Percentiles rank a stretch among this genome's conserved stretches.
Evolutionary conservation across 2,329 filamentous ascomycete genomes (phyloP).

Genomic region (Lasiodiplodia sp.): DNA sequence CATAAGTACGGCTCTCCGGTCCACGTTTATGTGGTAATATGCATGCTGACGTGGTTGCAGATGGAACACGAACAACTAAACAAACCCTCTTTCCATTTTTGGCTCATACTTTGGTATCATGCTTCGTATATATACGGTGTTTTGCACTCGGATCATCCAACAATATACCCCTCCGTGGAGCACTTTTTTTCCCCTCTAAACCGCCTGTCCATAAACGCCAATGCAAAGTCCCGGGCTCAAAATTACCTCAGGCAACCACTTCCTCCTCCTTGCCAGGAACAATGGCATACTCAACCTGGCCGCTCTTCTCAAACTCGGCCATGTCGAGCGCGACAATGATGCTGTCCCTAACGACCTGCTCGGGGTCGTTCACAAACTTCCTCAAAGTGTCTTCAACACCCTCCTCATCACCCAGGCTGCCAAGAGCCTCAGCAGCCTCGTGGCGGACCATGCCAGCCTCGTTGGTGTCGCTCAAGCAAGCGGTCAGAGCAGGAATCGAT

Average conservation of each 20-base stretch:
- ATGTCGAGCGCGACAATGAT: conserved; percentile 96
- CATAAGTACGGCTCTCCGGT: conserved; percentile 70
- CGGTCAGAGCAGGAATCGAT: conserved; percentile 89
- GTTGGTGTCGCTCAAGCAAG: conserved; percentile 76
- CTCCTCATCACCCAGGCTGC: conserved; percentile 90
- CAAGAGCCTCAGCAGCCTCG: conserved; percentile 94
- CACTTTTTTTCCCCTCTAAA: conserved; percentile 26
- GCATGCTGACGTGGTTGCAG: conserved; percentile 37
- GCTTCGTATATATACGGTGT: conserved; percentile 25
- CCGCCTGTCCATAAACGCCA: conserved; percentile 27
- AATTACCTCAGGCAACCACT: conserved; percentile 34
- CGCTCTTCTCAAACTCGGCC: conserved; percentile 93
- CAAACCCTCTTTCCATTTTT: conserved; percentile 29
- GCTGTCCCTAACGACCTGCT: conserved; percentile 93
- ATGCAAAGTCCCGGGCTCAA: neutral
- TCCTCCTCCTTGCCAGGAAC: conserved; percentile 64
- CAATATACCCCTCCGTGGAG: conserved; percentile 19
- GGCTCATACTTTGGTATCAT: conserved; percentile 26
- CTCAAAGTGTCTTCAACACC: conserved; percentile 88
- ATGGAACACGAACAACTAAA: conserved; percentile 69
- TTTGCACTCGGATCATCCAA: conserved; percentile 11
- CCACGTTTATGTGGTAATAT: neutral
- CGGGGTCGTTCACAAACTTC: conserved; percentile 85
- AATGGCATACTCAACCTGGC: conserved; percentile 88
- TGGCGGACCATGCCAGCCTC: conserved; percentile 98